phyloP scores from a whole-genome alignment of 768 basidiomycete genomes.

The Lactifluus hygrophoroides region DNA sequence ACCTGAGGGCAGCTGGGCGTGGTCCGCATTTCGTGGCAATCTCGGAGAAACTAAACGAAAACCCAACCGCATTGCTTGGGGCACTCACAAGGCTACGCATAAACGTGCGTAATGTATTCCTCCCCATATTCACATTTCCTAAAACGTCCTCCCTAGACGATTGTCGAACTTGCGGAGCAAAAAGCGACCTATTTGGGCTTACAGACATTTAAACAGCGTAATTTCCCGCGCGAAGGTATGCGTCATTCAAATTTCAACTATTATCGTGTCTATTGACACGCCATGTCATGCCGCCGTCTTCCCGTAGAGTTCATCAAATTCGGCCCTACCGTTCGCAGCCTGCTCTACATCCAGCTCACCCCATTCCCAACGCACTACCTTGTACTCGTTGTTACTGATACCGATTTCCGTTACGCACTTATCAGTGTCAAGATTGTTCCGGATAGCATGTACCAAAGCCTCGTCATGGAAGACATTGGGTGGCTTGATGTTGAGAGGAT shows the following conservation, averaged over 20 bases:
- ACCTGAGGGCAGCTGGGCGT: conserved; percentile 65
- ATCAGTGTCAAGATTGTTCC: conserved; percentile 53
- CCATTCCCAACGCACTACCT: conserved; percentile 79
- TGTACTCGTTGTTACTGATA: conserved; percentile 72
- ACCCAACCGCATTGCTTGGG: conserved; percentile 49
- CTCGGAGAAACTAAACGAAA: conserved; percentile 60
- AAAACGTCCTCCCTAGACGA: conserved; percentile 46
- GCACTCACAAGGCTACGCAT: conserved; percentile 53
- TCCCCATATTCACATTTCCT: background rate
- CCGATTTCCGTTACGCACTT: conserved; percentile 73
- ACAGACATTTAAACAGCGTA: conserved; percentile 58
- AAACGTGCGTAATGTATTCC: conserved; percentile 37
- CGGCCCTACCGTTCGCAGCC: conserved; percentile 52
- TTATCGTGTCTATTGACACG: background rate
- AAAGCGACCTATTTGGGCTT: conserved; percentile 84
- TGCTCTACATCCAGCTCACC: conserved; percentile 67
- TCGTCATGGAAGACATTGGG: conserved; percentile 70
- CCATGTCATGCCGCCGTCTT: conserved; percentile 2
- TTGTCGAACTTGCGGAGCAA: conserved; percentile 72
- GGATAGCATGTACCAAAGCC: conserved; percentile 46
- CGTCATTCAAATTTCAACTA: background rate
- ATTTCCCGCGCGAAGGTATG: conserved; percentile 58
- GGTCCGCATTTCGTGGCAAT: conserved; percentile 54
- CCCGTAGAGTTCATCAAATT: conserved; percentile 58
- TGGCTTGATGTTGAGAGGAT: conserved; percentile 72